These are phyloP conservation scores for Geranomyces variabilis DNA, from an alignment of 192 early-diverging fungal species.

Conservation along the genomic window DNA sequence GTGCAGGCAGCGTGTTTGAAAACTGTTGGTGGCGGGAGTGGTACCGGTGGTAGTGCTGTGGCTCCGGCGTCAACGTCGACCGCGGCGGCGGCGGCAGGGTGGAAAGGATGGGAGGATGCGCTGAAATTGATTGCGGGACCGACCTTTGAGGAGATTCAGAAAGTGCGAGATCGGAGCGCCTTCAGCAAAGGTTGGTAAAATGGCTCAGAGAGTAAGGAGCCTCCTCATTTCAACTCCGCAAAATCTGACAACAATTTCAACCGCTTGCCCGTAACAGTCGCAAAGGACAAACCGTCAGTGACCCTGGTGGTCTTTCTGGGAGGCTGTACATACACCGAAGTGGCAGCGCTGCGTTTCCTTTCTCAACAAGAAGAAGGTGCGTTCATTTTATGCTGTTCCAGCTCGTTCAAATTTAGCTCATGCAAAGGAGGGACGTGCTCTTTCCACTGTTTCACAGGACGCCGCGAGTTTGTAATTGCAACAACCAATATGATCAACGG, in stretches of 20 bases:
- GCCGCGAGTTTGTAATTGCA: constrained; percentile 81
- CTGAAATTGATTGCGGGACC: constrained; percentile 77
- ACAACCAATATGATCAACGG: constrained; percentile 93
- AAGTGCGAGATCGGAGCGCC: constrained; percentile 14
- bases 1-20: constrained; percentile 75
- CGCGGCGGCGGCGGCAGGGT: constrained; percentile 53
- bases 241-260: not conserved
- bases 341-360: constrained; percentile 87
- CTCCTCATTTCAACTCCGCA: not conserved
- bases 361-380: constrained; percentile 74
- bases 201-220: too few relatives aligned
- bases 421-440: too few relatives aligned
- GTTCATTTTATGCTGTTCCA: not conserved
- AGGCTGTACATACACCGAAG: constrained; percentile 93
- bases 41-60: not conserved
- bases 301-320: constrained; percentile 94
- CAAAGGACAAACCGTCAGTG: constrained; percentile 57
- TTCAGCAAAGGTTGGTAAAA: constrained; percentile 26
- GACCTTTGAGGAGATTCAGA: constrained; percentile 71
- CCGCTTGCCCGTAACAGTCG: not conserved
- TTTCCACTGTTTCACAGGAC: constrained; percentile 51
- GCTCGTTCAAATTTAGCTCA: not conserved
- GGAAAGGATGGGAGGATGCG: constrained; percentile 89
- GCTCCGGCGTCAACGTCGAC: not conserved
- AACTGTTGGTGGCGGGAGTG: constrained; percentile 16